These are phyloP conservation scores for Cladophialophora psammophila DNA, from an alignment of 2,329 filamentous ascomycete genomes.

Conservation along the genomic window DNA sequence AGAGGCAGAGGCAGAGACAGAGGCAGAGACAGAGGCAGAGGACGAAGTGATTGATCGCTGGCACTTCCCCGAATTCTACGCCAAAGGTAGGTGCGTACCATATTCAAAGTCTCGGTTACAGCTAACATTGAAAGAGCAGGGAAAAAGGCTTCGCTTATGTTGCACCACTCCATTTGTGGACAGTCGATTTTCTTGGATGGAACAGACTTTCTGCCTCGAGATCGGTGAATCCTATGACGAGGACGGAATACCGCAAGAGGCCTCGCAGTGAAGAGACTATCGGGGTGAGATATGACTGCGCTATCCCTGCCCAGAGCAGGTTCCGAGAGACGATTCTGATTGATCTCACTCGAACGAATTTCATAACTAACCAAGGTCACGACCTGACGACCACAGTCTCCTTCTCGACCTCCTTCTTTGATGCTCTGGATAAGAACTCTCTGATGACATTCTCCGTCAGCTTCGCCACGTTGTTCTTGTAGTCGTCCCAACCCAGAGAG, in stretches of 20 bases:
- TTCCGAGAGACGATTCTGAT: not conserved
- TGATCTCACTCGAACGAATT: not conserved
- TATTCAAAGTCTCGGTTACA: too few species aligned
- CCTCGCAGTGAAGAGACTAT: not conserved
- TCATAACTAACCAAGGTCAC: not conserved
- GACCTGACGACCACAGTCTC: not conserved
- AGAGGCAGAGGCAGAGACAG: too few species aligned
- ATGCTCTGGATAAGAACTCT: constrained; percentile 34
- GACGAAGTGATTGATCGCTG: too few species aligned
- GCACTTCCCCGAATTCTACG: too few species aligned
- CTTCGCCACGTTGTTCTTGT: constrained; percentile 42
- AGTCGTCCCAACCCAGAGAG: constrained; percentile 41
- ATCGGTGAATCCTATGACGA: not conserved
- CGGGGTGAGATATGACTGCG: not conserved
- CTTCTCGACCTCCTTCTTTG: not conserved
- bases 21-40: too few species aligned
- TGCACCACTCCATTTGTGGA: too few species aligned
- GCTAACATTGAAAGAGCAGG: too few species aligned
- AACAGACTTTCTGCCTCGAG: too few species aligned
- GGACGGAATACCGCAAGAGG: not conserved
- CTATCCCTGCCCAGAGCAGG: not conserved
- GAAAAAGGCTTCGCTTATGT: too few species aligned
- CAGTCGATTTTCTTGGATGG: too few species aligned
- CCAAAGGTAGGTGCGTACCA: too few species aligned
- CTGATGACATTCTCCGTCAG: constrained; percentile 42